Base-by-base conservation (phyloP, 2,329 filamentous ascomycete species). In the Passalora sequoiae region DNA sequence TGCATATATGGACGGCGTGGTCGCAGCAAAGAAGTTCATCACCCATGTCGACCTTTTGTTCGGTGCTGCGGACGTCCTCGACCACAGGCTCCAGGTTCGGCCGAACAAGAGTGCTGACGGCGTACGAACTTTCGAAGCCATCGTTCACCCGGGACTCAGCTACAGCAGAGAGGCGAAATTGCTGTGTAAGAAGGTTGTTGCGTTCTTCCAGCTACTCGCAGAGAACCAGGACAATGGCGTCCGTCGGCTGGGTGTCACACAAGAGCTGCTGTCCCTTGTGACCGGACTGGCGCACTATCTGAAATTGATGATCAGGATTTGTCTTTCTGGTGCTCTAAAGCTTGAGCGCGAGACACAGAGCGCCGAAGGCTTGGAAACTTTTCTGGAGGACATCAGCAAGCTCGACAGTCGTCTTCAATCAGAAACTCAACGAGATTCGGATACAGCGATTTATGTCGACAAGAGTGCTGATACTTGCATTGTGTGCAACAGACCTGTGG, bases 121-220 rank as follows among this genome's bases (percentile, higher is more conserved):
- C 15, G 58, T 60, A 1, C 47, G 58, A 29, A 61, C 60, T 7
- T 61, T 61, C 32, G 60, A 63, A 15, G 51, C 50, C n/a, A 61
- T 54, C 44, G 60, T 54, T 19, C 54, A 63, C 29, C 54, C 62
- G 86, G 89, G 86, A 50, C 76, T 98, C 49, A 87, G 89, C 7
- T 98, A 97, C 63, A 85, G 86, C 13, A 82, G 92, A 59, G 92
- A 98, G 70, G 86, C 92, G n/a, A 98, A 98, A 68, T 75, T 98
- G 38, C 78, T 98, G n/a, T 98, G 92, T 74, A 98, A 98, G 69
- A 98, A 98, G 68, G 94, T 98, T 42, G 92, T 98, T 4, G 87
- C 91, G 19, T 98, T 98, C 72, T 98, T 98, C 65, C 89, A 89
- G 9, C 73, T 98, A 13, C 75, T 98, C 6, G 94, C 91, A 4